Evolutionary conservation across 2,329 filamentous ascomycete species (phyloP), one percentile per base, ranked within the genome.

Genomic region (Tympanopsis confertula): DNA sequence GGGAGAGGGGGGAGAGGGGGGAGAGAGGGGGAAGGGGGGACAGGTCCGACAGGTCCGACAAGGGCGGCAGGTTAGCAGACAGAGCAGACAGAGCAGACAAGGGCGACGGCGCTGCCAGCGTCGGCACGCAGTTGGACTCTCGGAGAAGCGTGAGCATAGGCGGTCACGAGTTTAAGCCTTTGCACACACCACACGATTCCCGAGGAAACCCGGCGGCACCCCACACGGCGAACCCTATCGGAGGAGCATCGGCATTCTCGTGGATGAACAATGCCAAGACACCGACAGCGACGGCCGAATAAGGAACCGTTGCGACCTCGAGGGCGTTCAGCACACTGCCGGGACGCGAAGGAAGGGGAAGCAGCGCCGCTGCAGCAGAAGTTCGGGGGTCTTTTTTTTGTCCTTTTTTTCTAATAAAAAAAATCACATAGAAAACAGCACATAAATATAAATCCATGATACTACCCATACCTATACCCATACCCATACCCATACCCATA

Each of bases 171-270:
- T 55, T 55, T 47, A 59, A 58, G 42, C 39, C 51, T 17, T 45
- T 48, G 40, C 41, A 41, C 39, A 54, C 40, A 57, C 62, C 35
- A 45, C 48, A 28, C 59, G 61, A 39, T 62, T 57, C 38, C 50
- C 55, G 26, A 45, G 43, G 41, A 62, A 4, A 38, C 45, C 2
- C 38, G 30, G 50, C 59, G 14, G 52, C 64, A n/a, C 63, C 74
- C 13, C 71, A 77, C 40, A 69, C 76, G 5, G 68, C 76, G 20
- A 96, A 96, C 52, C 89, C 91, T 0, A 74, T 94, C 14, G 89
- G 89, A 5, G 85, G 85, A n/a, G 89, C 84, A 13, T 91, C 86
- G 41, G 89, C 89, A 3, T 96, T 96, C 62, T 81, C 84, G 12
- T 96, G 88, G 88, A 80, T 95, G 66, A 89, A 83, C 37, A 68